A percentile compares a stretch with the other conserved stretches of the same genome.
These are phyloP conservation scores for Aureobasidium sp. DNA, from an alignment of 2,329 filamentous ascomycete genomes.

Conservation along the genomic window DNA sequence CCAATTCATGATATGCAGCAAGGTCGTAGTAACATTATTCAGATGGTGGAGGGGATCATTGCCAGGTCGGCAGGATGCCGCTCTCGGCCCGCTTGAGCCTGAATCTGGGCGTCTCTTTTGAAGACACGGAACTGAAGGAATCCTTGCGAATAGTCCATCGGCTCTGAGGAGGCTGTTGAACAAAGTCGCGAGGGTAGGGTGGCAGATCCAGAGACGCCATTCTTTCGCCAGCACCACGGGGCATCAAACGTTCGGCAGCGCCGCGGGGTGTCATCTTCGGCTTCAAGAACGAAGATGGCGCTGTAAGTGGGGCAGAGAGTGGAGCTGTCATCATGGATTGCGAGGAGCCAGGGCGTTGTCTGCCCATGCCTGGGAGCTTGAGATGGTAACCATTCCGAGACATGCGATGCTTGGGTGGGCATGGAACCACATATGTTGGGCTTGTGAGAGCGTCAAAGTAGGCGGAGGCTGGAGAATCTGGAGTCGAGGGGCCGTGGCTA, in stretches of 20 bases:
- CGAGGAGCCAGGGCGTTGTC: neutral
- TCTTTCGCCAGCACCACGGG: neutral
- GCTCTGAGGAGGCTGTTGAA: neutral
- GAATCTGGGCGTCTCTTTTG: constrained; percentile 5
- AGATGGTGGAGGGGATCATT: neutral
- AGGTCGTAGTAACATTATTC: constrained; percentile 6
- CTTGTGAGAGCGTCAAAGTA: constrained; percentile 8
- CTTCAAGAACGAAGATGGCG: neutral
- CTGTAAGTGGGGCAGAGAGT: neutral
- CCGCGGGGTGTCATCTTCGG: constrained; percentile 1
- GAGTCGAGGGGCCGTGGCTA: constrained; percentile 2
- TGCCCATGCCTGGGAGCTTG: neutral
- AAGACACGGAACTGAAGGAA: constrained; percentile 7
- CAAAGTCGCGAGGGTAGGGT: neutral
- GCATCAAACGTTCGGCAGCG: neutral
- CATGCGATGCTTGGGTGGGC: constrained; percentile 3
- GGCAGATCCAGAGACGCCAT: neutral
- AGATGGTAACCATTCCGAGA: constrained; percentile 1
- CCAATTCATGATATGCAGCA: constrained; percentile 8
- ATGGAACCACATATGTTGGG: neutral
- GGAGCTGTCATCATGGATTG: neutral
- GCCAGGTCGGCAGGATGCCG: neutral
- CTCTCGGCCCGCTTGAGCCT: constrained; percentile 8
- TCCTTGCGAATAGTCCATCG: constrained; percentile 7
- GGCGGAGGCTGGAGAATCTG: neutral